Percentiles rank a stretch among this genome's conserved stretches.
Evolutionary conservation across 2,329 filamentous ascomycete genomes (phyloP).

Genomic region (Phoma sp.): DNA sequence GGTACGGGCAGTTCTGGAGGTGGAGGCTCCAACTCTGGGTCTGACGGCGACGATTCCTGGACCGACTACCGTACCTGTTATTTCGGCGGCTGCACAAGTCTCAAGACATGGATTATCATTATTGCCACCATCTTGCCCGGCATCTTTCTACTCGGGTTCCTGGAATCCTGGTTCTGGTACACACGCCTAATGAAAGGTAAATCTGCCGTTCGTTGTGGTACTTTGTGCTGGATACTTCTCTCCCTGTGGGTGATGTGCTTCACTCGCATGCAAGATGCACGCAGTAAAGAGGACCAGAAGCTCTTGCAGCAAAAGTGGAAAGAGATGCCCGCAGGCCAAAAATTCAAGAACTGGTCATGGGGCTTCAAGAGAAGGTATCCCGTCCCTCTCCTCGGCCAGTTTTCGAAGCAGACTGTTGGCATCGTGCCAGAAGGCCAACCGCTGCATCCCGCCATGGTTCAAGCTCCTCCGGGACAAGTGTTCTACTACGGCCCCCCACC

Average conservation of each 20-base stretch:
- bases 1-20: conserved; percentile 13
- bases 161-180: conserved; percentile 46
- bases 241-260: conserved; percentile 41
- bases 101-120: conserved; percentile 38
- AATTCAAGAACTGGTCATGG: conserved; percentile 45
- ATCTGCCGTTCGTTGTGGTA: conserved; percentile 40
- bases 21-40: conserved; percentile 3
- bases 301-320: conserved; percentile 40
- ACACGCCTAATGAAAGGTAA: conserved; percentile 43
- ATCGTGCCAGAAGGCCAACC: conserved; percentile 37
- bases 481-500: conserved; percentile 33
- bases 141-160: conserved; percentile 41
- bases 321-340: conserved; percentile 31
- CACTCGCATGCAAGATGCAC: conserved; percentile 40
- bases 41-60: conserved; percentile 7
- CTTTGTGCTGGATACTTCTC: conserved; percentile 39
- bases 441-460: conserved; percentile 31
- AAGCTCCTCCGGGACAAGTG: conserved; percentile 26
- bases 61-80: conserved; percentile 14
- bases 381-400: conserved; percentile 39
- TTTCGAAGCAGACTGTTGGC: conserved; percentile 36
- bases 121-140: conserved; percentile 34
- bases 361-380: conserved; percentile 41
- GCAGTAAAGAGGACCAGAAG: conserved; percentile 40
- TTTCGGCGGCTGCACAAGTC: conserved; percentile 18